Base-by-base conservation (phyloP, 345 rosid genomes). In the Boechera stricta region DNA sequence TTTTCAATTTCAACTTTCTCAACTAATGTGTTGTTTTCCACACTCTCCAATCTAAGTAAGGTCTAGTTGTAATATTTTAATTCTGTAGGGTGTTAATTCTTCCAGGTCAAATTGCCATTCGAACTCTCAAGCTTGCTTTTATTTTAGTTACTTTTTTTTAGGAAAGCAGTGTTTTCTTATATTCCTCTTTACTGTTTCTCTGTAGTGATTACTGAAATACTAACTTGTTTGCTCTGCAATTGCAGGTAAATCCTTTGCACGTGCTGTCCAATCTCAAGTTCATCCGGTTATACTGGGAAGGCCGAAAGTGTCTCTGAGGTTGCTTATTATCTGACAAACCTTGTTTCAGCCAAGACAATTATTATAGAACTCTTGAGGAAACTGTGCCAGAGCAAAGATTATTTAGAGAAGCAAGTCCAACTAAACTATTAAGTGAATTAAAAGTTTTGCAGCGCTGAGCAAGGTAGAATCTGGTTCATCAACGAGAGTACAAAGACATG, bases 221-320 rank as follows among this genome's bases (percentile, higher is more conserved):
- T 51, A 65, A 57, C 41, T 10, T 58, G 10, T 74, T 69, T 65
- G 62, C 26, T 42, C 36, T 77, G 44, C 69, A 3, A 71, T 74
- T 53, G 62, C 87, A 91, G 95, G 89, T 84, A 62, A 87, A 86
- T 84, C 85, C 87, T 75, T 83, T 82, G 24, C 86, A 83, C 75
- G 72, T 91, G 85, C 94, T 87, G 70, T 89, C 88, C 62, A 84
- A 81, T 71, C 86, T 87, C 71, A 87, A 69, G 78, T 88, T 80
- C 85, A 76, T 88, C 57, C 88, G 82, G 48, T 45, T 89, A 69
- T 85, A 81, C 59, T 41, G 90, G 83, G 79, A 88, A 85, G 73
- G 74, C 45, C 6, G 87, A 85, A 73, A 84, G 85, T 31, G 72
- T 83, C 42, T 85, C 89, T 6, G 87, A 83, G 80, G 86, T 86